Base-by-base conservation (phyloP, 2,329 filamentous ascomycete genomes). In the Metarhizium album region DNA sequence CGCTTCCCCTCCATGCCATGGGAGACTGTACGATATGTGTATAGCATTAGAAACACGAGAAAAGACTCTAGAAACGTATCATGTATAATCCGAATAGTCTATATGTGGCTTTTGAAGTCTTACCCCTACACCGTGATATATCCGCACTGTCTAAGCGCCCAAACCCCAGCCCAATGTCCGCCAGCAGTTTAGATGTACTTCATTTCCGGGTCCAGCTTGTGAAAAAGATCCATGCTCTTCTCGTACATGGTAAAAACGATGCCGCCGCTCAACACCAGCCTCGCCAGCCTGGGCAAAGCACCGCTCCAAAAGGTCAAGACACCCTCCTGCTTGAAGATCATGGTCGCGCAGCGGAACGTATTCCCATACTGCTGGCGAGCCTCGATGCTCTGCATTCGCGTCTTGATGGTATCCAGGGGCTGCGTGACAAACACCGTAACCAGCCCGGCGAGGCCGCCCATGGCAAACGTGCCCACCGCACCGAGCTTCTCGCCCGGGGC, bases 211-310 rank as follows among this genome's bases (percentile, higher is more conserved):
- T 98, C 93, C 48, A 90, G 53, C 62, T 66, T 75, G 60, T 88
- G 80, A 74, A 98, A 82, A 52, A 90, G 61, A 49, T 96, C 91
- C 74, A 97, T 97, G 53, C 85, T 87, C 78, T 96, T 96, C 73
- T 97, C 91, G 66, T 96, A 93, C 84, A 97, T 94, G 22, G 93
- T 94, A 64, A 98, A 98, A 40, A 98, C 93, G 62, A 98, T 95
- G 18, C 93, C 93, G 51, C 93, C 93, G 62, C 90, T 96, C 68
- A 97, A 69, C 42, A 96, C 86, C 59, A 98, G 67, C 52, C 93
- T 76, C 23, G 83, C 91, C 61, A 98, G 69, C 49, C 93, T 76
- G 1, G 93, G 93, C 58, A 97, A 64, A 22, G 93, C 91, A 24
- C 93, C 93, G 58, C 87, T 91, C 93, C 93, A 98, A 57, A 97